Evolutionary conservation across 345 rosid genomes (phyloP).

Genomic region (Erodium maritimum): DNA sequence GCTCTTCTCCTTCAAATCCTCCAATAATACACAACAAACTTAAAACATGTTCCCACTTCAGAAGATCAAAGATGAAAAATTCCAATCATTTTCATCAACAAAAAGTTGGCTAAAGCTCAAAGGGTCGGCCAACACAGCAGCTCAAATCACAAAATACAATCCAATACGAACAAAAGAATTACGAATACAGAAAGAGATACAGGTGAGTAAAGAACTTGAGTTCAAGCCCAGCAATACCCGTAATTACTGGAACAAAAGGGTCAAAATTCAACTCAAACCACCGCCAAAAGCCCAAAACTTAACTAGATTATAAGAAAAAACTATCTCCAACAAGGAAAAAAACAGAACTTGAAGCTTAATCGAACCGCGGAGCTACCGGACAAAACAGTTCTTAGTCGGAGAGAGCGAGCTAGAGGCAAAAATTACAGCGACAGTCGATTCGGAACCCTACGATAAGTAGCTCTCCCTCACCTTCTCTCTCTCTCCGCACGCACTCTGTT

Average conservation of each 20-base stretch:
- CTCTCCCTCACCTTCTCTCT: background rate
- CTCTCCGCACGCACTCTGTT: background rate
- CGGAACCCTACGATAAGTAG: background rate
- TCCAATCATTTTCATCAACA: background rate
- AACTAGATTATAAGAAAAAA: too few relatives aligned
- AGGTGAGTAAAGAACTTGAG: background rate
- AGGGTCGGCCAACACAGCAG: background rate
- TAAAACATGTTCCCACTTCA: too few relatives aligned
- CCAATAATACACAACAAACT: background rate
- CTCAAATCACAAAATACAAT: background rate
- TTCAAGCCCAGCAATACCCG: background rate
- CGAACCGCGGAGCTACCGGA: background rate
- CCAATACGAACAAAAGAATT: background rate
- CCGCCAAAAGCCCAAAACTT: background rate
- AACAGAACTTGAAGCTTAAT: background rate
- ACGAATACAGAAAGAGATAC: background rate
- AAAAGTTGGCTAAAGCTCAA: background rate
- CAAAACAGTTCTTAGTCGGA: background rate
- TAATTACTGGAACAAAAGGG: too few relatives aligned
- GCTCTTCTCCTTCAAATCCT: background rate
- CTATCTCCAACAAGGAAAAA: too few relatives aligned
- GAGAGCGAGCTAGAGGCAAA: background rate
- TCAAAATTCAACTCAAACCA: background rate
- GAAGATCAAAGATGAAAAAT: background rate
- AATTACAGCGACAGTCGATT: background rate